Conservation (phyloP, 2,329 filamentous ascomycete species). For the Plectosphaerella sp. region DNA sequence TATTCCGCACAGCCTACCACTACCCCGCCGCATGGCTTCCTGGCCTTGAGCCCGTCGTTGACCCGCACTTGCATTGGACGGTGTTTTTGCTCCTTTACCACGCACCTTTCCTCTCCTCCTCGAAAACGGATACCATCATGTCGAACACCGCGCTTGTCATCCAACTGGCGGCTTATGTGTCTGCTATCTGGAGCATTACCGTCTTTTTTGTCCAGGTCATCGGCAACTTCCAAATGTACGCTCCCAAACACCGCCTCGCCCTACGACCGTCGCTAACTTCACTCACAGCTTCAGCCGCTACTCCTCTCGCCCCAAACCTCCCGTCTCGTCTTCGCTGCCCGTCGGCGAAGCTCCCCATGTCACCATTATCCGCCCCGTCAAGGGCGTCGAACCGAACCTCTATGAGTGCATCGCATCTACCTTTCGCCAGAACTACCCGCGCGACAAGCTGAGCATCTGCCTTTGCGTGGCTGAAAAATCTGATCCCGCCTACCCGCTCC, state of each 20-base stretch:
- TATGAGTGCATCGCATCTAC: conserved; percentile 90
- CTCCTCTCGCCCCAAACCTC: conserved; percentile 41
- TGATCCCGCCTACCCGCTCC: conserved; percentile 73
- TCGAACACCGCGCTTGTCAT: conserved; percentile 16
- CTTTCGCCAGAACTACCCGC: conserved; percentile 78
- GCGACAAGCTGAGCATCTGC: conserved; percentile 68
- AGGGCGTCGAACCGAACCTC: conserved; percentile 82
- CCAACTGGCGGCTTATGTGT: conserved; percentile 39
- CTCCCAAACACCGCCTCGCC: not conserved
- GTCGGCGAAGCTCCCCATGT: conserved; percentile 66
- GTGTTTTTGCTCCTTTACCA: conserved; percentile 15
- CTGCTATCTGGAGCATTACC: conserved; percentile 47
- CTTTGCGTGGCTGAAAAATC: conserved; percentile 73
- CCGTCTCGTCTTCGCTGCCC: conserved; percentile 46
- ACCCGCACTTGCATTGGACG: not conserved
- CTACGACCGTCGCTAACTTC: not conserved
- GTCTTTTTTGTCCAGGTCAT: conserved; percentile 51
- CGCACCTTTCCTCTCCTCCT: not conserved
- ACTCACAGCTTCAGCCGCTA: conserved; percentile 45
- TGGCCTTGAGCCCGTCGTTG: too few species aligned
- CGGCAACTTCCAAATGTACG: conserved; percentile 53
- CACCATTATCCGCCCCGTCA: conserved; percentile 88
- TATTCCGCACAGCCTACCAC: not conserved
- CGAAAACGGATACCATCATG: conserved; percentile 1
- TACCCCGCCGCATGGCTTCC: not conserved